Base-by-base conservation (phyloP, 345 rosid genomes). In the Lepidium sativum region DNA sequence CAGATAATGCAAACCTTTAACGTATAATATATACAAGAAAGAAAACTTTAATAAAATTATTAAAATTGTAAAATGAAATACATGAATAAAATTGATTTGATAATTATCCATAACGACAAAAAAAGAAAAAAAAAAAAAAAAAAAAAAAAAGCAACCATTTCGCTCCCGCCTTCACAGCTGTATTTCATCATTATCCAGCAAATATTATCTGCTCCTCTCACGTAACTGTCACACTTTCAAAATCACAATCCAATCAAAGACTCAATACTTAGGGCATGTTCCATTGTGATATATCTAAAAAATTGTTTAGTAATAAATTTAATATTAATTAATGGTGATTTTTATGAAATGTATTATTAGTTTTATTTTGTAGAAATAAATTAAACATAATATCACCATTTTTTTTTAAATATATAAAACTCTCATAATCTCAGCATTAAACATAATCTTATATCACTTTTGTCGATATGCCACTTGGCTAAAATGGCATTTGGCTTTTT, bases 151-250 rank as follows among this genome's bases (percentile, higher is more conserved):
- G 29, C 61, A 57, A 57, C 64, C 65, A 66, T 57, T 71, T 65
- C 60, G 54, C 47, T 58, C 66, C 75, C 75, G 47, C 40, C 60
- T 72, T 72, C 61, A 50, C 76, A 58, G 76, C 76, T 72, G 76
- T 58, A 41, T 40, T 43, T 31, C 29, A 72, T 65, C 34, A 72
- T 72, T 51, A 43, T 56, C 76, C 71, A 65, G 71, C 76, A 54
- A 48, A 25, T 8, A 39, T 8, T 15, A 29, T 27, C 6, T 27
- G 32, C 48, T 65, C 33, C 23, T 7, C 37, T 65, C 42, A 72
- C 67, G 29, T 2, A 4, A 42, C 67, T 37, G 76, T 72, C 71
- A 72, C 76, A 9, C 11, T 42, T 0, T 6, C 0, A 42, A 1
- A 9, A 42, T n/a, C 27, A 72, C 76, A 53, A 49, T 50, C 71